phyloP scores from a whole-genome alignment of 208 protist species.

The Hexamita inflata region DNA sequence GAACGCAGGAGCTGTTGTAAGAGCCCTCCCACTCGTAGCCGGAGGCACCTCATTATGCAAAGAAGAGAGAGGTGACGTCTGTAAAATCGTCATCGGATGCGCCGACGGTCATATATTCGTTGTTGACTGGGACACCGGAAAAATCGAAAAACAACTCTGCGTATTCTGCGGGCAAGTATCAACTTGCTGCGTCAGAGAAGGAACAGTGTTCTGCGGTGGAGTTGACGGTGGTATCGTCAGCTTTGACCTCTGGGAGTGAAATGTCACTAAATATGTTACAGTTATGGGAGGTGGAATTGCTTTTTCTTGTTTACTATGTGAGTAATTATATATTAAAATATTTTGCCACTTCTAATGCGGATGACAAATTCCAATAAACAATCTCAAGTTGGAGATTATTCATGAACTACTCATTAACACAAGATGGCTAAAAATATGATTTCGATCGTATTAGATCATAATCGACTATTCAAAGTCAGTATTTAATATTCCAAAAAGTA shows the following conservation, averaged over 20 bases:
- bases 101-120: neutral
- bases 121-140: slow-evolving; percentile 8
- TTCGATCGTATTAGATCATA: no score
- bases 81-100: neutral
- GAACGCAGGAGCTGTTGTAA: neutral
- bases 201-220: neutral
- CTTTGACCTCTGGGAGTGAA: slow-evolving; percentile 20
- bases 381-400: no score
- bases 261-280: no score
- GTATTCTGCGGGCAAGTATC: neutral
- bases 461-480: no score
- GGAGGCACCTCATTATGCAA: neutral
- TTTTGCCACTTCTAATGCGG: no score
- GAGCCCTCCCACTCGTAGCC: neutral
- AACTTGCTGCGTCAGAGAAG: neutral
- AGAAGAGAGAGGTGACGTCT: neutral
- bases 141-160: neutral
- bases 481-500: no score
- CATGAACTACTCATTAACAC: no score
- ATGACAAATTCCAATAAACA: no score
- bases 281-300: no score
- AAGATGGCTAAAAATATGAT: no score
- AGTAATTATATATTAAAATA: no score
- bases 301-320: no score
- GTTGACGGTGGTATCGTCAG: slow-evolving; percentile 3